These are phyloP conservation scores for Teunomyces panamensis DNA, from an alignment of 805 yeast genomes.

Conservation along the genomic window DNA sequence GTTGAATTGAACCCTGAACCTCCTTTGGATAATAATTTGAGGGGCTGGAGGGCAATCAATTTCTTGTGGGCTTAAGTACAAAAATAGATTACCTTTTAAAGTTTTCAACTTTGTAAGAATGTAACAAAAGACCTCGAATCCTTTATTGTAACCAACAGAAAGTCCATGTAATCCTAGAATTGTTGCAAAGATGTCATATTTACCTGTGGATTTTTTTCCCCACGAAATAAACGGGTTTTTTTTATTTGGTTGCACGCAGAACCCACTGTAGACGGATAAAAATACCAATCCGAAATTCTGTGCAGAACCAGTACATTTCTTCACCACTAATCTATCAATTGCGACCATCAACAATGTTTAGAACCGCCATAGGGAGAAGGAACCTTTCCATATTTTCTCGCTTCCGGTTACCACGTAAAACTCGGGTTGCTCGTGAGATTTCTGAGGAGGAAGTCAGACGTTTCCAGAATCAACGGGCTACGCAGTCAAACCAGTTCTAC, in stretches of 20 bases:
- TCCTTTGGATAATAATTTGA: slow-evolving; percentile 13
- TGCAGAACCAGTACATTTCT: neutral
- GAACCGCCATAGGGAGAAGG: neutral
- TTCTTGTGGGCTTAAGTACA: slow-evolving; percentile 16
- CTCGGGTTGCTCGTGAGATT: slow-evolving; percentile 30
- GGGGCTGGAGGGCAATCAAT: slow-evolving; percentile 17
- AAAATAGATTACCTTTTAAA: neutral
- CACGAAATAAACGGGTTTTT: too few relatives aligned
- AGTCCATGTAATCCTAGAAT: too few relatives aligned
- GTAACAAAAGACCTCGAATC: too few relatives aligned
- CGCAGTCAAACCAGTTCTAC: slow-evolving; percentile 17
- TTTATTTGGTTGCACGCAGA: neutral
- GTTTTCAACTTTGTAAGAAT: too few relatives aligned
- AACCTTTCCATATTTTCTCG: neutral
- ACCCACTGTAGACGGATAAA: neutral
- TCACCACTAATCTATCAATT: neutral
- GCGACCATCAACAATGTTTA: neutral
- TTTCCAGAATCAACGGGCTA: slow-evolving; percentile 10
- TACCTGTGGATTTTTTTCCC: neutral
- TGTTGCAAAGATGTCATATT: neutral
- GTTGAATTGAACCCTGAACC: slow-evolving; percentile 28
- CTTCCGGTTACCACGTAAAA: neutral
- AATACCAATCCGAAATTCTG: too few relatives aligned
- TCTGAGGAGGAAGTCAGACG: slow-evolving; percentile 32
- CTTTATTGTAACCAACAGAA: too few relatives aligned